These are phyloP conservation scores for Hysterium pulicare DNA, from an alignment of 2,329 filamentous ascomycete species.

Conservation along the genomic window DNA sequence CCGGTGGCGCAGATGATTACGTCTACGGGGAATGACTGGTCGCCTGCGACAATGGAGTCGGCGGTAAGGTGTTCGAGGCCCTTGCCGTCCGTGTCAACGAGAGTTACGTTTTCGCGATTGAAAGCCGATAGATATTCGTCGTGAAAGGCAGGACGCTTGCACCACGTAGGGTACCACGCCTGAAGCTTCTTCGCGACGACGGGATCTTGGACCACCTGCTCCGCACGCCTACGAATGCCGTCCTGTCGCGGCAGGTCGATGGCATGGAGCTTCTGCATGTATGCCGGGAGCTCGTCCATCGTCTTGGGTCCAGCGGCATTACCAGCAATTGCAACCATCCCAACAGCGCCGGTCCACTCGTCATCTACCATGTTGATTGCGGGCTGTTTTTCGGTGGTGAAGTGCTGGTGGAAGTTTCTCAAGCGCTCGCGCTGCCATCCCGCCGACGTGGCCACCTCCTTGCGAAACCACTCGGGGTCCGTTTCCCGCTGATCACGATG, in stretches of 20 bases:
- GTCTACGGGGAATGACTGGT: neutral
- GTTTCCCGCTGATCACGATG: conserved; percentile 39
- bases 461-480: conserved; percentile 41
- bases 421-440: conserved; percentile 52
- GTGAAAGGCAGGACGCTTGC: conserved; percentile 62
- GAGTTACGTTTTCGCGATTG: conserved; percentile 56
- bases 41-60: conserved; percentile 1
- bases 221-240: conserved; percentile 45
- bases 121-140: conserved; percentile 58
- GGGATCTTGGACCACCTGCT: conserved; percentile 52
- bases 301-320: conserved; percentile 22
- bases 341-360: conserved; percentile 45
- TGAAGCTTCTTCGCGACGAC: conserved; percentile 53
- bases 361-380: conserved; percentile 48
- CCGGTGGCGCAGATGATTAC: neutral
- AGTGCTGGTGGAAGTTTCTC: conserved; percentile 43
- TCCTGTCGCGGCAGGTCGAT: conserved; percentile 45
- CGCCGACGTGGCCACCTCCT: conserved; percentile 23
- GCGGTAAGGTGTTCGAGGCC: conserved; percentile 43
- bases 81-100: conserved; percentile 58
- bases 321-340: conserved; percentile 24
- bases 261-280: conserved; percentile 36
- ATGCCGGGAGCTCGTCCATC: conserved; percentile 33
- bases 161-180: conserved; percentile 60
- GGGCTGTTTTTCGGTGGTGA: conserved; percentile 34